Conservation (phyloP, 176 grass and related monocot genomes). For the Zoysia japonica region DNA sequence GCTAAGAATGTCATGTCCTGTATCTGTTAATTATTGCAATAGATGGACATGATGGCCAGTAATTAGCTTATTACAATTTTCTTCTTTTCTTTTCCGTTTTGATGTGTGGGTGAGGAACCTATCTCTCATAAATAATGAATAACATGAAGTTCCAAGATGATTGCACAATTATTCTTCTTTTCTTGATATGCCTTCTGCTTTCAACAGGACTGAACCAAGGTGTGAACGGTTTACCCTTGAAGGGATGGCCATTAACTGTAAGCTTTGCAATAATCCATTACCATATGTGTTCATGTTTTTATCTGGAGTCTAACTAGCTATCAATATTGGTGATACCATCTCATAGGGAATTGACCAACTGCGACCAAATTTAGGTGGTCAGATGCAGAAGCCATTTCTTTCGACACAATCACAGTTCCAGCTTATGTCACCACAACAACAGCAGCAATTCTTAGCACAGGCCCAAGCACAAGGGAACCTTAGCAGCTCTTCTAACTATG, state of each 20-base stretch:
- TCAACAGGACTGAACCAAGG: slow-evolving; percentile 89
- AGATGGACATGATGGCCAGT: neutral
- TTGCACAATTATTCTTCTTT: neutral
- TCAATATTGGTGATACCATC: slow-evolving; percentile 22
- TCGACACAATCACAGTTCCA: slow-evolving; percentile 92
- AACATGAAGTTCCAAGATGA: too few species aligned
- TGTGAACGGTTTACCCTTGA: slow-evolving; percentile 89
- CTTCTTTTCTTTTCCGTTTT: neutral
- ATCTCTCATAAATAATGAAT: neutral
- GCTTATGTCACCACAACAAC: slow-evolving; percentile 90
- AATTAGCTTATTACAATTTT: neutral
- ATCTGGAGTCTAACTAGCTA: slow-evolving; percentile 29
- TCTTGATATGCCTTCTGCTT: slow-evolving; percentile 31
- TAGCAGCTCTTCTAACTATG: slow-evolving; percentile 59
- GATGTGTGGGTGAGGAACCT: neutral
- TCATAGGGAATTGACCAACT: slow-evolving; percentile 85
- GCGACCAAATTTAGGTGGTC: slow-evolving; percentile 78
- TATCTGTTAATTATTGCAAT: neutral
- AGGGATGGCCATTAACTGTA: slow-evolving; percentile 98
- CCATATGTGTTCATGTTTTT: slow-evolving; percentile 22
- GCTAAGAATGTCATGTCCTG: neutral
- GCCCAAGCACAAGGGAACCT: slow-evolving; percentile 85
- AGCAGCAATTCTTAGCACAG: slow-evolving; percentile 92
- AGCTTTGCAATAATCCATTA: slow-evolving; percentile 31
- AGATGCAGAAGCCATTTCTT: slow-evolving; percentile 94